These are phyloP conservation scores for Naganishia vaughanmartiniae DNA, from an alignment of 768 basidiomycete genomes.

Conservation along the genomic window DNA sequence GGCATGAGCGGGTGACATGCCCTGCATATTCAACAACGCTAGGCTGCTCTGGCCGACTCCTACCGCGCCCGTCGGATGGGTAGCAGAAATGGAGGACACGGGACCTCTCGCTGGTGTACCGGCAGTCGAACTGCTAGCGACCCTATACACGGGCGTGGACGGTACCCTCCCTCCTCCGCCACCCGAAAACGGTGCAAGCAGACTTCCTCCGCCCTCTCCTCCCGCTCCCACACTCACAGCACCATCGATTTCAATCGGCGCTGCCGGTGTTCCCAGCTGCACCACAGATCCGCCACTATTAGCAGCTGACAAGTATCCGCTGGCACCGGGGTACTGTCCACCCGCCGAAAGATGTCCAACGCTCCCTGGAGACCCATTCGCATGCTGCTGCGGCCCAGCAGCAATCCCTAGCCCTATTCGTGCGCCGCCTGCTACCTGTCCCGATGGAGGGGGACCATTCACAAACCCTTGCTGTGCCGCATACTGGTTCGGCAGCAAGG, in stretches of 20 bases:
- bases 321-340: background rate
- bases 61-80: background rate
- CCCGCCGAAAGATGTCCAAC: background rate
- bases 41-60: background rate
- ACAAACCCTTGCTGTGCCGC: background rate
- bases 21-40: slow-evolving; percentile 15
- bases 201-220: background rate
- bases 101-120: background rate
- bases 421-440: too few relatives aligned
- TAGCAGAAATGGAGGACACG: background rate
- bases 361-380: background rate
- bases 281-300: background rate
- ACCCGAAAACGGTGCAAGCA: background rate
- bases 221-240: background rate
- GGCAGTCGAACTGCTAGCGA: background rate
- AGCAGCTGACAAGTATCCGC: too few relatives aligned
- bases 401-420: too few relatives aligned
- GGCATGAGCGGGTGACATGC: slow-evolving; percentile 1
- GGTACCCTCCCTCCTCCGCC: background rate
- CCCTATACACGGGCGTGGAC: slow-evolving; percentile 7
- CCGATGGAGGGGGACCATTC: background rate
- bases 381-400: background rate
- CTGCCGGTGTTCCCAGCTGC: background rate
- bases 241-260: slow-evolving; percentile 2
- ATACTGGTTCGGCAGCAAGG: background rate